Evolutionary conservation across 345 rosid genomes (phyloP).

Genomic region (Moricandia moricandioides): DNA sequence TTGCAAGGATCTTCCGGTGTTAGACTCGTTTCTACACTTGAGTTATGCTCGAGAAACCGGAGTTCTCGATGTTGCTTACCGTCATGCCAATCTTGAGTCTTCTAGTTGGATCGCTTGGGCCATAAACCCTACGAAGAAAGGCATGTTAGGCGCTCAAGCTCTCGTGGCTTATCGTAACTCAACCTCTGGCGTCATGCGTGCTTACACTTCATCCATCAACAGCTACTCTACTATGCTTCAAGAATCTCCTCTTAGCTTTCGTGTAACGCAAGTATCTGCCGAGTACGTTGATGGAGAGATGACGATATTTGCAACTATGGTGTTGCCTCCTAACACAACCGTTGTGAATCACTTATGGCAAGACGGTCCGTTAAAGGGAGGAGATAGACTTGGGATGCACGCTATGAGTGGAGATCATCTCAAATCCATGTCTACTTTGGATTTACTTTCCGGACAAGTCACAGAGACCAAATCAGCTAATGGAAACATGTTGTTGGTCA

Average conservation of each 20-base stretch:
- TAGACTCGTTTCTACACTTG: background rate
- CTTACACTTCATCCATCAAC: constrained; percentile 42
- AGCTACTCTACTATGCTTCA: constrained; percentile 25
- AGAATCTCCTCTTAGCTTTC: constrained; percentile 41
- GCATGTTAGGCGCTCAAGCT: constrained; percentile 56
- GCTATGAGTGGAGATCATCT: constrained; percentile 48
- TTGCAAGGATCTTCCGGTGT: background rate
- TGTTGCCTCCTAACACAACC: constrained; percentile 31
- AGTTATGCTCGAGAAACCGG: too few species aligned
- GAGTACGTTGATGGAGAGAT: constrained; percentile 34
- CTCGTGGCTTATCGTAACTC: constrained; percentile 50
- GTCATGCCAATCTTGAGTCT: too few species aligned
- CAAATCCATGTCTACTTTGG: background rate
- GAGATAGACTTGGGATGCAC: constrained; percentile 28
- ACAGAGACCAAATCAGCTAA: background rate
- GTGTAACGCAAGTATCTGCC: constrained; percentile 39
- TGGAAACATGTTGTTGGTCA: background rate
- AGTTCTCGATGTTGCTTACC: too few species aligned
- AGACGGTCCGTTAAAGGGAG: constrained; percentile 51
- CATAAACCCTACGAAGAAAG: constrained; percentile 43
- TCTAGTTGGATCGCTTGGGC: too few species aligned
- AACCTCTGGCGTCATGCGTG: constrained; percentile 28
- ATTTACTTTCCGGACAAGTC: constrained; percentile 55
- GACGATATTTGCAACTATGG: constrained; percentile 56
- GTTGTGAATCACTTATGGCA: constrained; percentile 75